Percentiles rank a stretch among this genome's conserved stretches.
Conservation (phyloP, 2,329 filamentous ascomycete genomes). For the Curvularia eragrostidis region DNA sequence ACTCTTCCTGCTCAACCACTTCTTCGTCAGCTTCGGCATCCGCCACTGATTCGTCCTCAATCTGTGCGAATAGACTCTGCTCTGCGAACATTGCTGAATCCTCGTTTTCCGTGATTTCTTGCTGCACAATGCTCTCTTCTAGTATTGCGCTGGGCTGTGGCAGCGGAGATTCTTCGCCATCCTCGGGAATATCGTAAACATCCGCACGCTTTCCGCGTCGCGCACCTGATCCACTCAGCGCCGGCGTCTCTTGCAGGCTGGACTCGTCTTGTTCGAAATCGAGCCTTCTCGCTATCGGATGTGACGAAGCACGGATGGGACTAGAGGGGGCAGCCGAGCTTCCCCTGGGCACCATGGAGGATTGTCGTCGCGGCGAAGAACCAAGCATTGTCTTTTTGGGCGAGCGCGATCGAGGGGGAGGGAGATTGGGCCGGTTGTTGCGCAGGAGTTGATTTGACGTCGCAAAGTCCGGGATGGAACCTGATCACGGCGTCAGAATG, state of each 20-base stretch:
- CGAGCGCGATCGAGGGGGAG: conserved; percentile 62
- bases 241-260: conserved; percentile 40
- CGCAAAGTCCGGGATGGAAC: conserved; percentile 59
- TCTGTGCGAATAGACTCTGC: conserved; percentile 38
- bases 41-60: conserved; percentile 39
- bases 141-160: conserved; percentile 34
- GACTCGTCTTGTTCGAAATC: conserved; percentile 60
- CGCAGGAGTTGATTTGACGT: conserved; percentile 56
- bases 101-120: conserved; percentile 38
- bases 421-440: conserved; percentile 53
- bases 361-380: conserved; percentile 67
- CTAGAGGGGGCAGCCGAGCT: conserved; percentile 52
- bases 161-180: conserved; percentile 35
- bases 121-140: conserved; percentile 45
- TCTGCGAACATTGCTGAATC: conserved; percentile 32
- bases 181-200: conserved; percentile 43
- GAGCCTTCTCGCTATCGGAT: conserved; percentile 60
- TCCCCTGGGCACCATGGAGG: conserved; percentile 62
- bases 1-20: conserved; percentile 36
- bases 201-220: conserved; percentile 39
- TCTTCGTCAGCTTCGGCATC: conserved; percentile 29
- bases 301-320: conserved; percentile 40
- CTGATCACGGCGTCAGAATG: conserved; percentile 38
- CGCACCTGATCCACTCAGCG: conserved; percentile 44
- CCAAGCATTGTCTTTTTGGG: conserved; percentile 68